These are phyloP conservation scores for Didymella segeticola DNA, from an alignment of 2,329 filamentous ascomycete genomes.

Conservation along the genomic window DNA sequence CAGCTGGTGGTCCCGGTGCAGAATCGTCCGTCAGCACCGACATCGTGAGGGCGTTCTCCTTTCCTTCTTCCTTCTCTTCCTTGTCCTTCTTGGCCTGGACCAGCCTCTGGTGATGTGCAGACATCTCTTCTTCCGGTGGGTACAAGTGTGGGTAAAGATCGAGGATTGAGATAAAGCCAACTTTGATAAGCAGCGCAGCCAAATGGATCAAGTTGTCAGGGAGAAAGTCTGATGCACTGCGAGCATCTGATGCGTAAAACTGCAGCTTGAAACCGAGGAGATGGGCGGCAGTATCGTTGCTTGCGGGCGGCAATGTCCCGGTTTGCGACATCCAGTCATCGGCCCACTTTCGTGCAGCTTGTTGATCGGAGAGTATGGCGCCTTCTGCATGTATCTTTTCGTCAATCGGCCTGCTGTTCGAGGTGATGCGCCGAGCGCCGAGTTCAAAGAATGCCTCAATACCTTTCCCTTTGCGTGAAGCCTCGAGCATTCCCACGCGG, in stretches of 20 bases:
- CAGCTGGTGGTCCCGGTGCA: conserved; percentile 56
- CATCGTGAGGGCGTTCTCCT: conserved; percentile 82
- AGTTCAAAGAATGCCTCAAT: conserved; percentile 90
- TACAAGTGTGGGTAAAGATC: conserved; percentile 94
- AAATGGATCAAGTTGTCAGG: conserved; percentile 94
- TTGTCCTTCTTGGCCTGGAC: conserved; percentile 71
- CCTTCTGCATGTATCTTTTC: conserved; percentile 35
- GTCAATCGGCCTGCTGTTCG: conserved; percentile 38
- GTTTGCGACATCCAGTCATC: conserved; percentile 80
- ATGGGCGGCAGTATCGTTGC: conserved; percentile 91
- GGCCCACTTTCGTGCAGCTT: conserved; percentile 45
- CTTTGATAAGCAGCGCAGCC: conserved; percentile 90
- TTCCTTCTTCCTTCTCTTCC: conserved; percentile 73
- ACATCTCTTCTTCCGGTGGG: conserved; percentile 84
- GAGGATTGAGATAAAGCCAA: conserved; percentile 90
- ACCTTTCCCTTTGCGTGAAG: conserved; percentile 54
- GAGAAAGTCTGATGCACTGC: conserved; percentile 76
- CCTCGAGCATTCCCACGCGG: conserved; percentile 68
- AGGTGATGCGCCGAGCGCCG: conserved; percentile 71
- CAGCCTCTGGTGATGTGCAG: conserved; percentile 71
- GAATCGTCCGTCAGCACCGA: conserved; percentile 87
- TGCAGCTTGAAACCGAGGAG: conserved; percentile 95
- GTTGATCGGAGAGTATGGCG: conserved; percentile 49
- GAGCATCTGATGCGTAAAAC: conserved; percentile 85
- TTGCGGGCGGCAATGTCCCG: conserved; percentile 79